Evolutionary conservation across 805 yeast species (phyloP), one percentile per base, ranked within the genome.

Genomic region (Jamesozyma hellenica): DNA sequence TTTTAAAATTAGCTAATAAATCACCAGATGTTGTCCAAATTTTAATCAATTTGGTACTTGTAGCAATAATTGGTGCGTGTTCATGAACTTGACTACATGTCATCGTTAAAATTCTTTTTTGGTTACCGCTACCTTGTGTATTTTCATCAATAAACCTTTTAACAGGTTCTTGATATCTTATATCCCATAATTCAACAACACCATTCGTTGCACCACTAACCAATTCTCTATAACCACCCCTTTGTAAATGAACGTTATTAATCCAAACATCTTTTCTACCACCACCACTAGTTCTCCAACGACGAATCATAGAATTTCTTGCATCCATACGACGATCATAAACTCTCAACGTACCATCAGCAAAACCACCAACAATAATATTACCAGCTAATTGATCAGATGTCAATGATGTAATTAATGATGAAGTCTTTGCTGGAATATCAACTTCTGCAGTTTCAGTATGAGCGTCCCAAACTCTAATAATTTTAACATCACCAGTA

Each of bases 311-410:
- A 0, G 94, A 80, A 49, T 83, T 92, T 40, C 94, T 66, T 0
- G 92, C 72, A 49, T 84, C 94, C 43, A 85, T 60, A 49, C 98
- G 71, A 44, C 96, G 72, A 60, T 92, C 98, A 57, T 88, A 92
- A 1, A 87, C 94, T 42, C 97, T 71, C 34, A 92, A 64, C 10
- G 83, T 76, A 74, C 97, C 69, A 58, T 92, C 97, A 21, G 80
- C 86, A 60, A 90, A 92, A 0, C 98, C 98, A 8, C 94, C 88
- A 31, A 85, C 79, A 50, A 92, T 77, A 1, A 86, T 70, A 51
- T 90, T 80, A 14, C 98, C 97, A 0, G 95, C 85, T 9, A 92
- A 90, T 55, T 90, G 96, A 56, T 92, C 98, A 0, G 96, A 86
- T 0, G 97, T 88, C 38, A 92, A 65, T 0, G 94, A 72, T 0